These are phyloP conservation scores for Psilocybe subaeruginosa DNA, from an alignment of 768 basidiomycete species.

Conservation along the genomic window DNA sequence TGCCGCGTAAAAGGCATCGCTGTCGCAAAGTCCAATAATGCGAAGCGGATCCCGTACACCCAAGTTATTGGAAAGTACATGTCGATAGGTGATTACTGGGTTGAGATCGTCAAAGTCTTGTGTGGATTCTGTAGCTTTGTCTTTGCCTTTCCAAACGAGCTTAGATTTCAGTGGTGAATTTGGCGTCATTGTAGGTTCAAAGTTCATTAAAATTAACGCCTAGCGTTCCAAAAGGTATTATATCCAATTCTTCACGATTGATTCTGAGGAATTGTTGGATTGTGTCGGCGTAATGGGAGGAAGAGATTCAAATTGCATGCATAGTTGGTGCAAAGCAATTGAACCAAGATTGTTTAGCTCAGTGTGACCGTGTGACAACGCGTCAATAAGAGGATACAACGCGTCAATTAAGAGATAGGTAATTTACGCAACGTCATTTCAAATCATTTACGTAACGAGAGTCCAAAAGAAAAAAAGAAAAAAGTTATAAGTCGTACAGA, in stretches of 20 bases:
- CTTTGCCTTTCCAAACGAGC: constrained; percentile 63
- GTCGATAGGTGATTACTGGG: constrained; percentile 79
- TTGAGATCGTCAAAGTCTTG: constrained; percentile 62
- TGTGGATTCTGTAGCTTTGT: constrained; percentile 32
- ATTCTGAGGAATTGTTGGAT: background rate
- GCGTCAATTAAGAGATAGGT: constrained; percentile 14
- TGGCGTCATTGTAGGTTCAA: constrained; percentile 1
- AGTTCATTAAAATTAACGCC: background rate
- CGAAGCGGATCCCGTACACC: constrained; percentile 79
- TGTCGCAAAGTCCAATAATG: constrained; percentile 89
- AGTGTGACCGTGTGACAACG: constrained; percentile 16
- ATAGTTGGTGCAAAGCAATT: too few species aligned
- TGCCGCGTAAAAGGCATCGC: constrained; percentile 83
- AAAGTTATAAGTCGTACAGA: background rate
- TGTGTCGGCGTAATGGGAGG: too few species aligned
- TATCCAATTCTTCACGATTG: too few species aligned
- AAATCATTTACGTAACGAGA: background rate
- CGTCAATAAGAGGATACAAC: constrained; percentile 20
- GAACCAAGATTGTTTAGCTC: too few species aligned
- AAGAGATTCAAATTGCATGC: too few species aligned
- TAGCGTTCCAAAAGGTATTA: too few species aligned
- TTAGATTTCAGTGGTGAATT: constrained; percentile 15
- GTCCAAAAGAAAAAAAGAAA: too few species aligned
- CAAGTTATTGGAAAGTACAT: constrained; percentile 67
- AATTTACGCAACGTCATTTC: background rate